phyloP scores from a whole-genome alignment of 345 rosid genomes.

The Eucalyptus erythrocorys region DNA sequence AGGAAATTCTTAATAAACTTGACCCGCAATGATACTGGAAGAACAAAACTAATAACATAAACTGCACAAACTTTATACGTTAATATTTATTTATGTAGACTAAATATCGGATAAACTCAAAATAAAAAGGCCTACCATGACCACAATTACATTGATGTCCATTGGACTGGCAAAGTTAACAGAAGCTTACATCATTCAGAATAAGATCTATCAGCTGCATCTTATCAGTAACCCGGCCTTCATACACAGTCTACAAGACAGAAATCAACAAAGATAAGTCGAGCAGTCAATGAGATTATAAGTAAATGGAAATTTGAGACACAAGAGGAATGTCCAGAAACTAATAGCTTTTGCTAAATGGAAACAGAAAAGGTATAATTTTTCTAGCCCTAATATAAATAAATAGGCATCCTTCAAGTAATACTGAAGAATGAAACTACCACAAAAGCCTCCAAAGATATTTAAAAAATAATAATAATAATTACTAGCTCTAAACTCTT shows the following conservation, averaged over 20 bases:
- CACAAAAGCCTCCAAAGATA: not conserved
- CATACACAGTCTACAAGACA: slow-evolving; percentile 61
- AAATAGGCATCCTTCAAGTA: not conserved
- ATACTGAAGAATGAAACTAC: not conserved
- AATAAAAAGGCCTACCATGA: not conserved
- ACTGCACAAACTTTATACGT: not conserved
- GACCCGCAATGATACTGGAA: not conserved
- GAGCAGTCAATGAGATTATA: not conserved
- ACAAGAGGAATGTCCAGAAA: not conserved
- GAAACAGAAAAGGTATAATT: not conserved
- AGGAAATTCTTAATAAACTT: not conserved
- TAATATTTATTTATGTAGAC: not conserved
- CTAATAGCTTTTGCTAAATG: not conserved
- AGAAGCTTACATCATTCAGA: slow-evolving; percentile 61
- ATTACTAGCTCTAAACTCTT: not conserved
- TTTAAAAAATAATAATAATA: no score
- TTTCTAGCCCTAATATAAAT: not conserved
- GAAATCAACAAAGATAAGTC: not conserved
- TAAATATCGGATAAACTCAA: not conserved
- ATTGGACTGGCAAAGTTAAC: not conserved
- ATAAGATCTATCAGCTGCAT: slow-evolving; percentile 70
- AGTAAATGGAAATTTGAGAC: not conserved
- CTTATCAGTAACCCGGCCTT: slow-evolving; percentile 91
- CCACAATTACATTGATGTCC: not conserved
- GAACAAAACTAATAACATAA: not conserved